Evolutionary conservation across 2,329 filamentous ascomycete genomes (phyloP).

Genomic region (Hortaea werneckii): DNA sequence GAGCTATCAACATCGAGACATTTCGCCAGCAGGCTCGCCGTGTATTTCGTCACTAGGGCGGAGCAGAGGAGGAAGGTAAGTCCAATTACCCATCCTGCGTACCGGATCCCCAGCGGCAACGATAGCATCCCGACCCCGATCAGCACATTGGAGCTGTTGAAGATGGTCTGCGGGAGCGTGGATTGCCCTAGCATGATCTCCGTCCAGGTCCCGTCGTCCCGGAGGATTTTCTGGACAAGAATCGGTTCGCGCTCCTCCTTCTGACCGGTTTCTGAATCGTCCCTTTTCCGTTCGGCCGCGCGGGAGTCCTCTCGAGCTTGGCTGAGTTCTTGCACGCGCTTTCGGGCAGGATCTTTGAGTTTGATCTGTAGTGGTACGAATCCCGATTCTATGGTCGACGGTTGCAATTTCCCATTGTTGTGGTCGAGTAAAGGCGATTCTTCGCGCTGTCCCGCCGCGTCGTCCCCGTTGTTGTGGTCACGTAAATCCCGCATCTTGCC

Average conservation of each 20-base stretch:
- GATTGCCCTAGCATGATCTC: constrained; percentile 82
- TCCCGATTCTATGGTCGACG: too few species aligned
- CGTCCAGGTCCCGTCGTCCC: constrained; percentile 71
- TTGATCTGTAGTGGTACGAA: too few species aligned
- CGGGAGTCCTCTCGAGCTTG: constrained; percentile 51
- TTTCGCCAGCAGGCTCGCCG: constrained; percentile 71
- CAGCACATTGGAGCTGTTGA: constrained; percentile 90
- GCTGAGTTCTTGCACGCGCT: constrained; percentile 62
- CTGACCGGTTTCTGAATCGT: constrained; percentile 31
- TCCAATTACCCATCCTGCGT: constrained; percentile 81
- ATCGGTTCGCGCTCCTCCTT: constrained; percentile 57
- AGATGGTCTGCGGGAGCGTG: constrained; percentile 89
- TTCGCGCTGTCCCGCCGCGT: too few species aligned
- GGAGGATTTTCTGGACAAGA: constrained; percentile 76
- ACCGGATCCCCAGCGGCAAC: constrained; percentile 75
- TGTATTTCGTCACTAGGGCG: constrained; percentile 71
- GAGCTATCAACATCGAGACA: constrained; percentile 79
- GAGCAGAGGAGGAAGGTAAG: constrained; percentile 63
- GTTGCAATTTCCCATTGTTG: too few species aligned
- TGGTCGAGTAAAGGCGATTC: too few species aligned
- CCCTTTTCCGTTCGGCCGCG: constrained; percentile 40
- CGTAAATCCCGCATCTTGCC: constrained; percentile 25
- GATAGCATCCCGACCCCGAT: constrained; percentile 85
- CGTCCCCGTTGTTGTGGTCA: too few species aligned
- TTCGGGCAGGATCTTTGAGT: constrained; percentile 46